Evolutionary conservation across 2,329 filamentous ascomycete genomes (phyloP), one percentile per base, ranked within the genome.

Genomic region (Beauveria varroae): DNA sequence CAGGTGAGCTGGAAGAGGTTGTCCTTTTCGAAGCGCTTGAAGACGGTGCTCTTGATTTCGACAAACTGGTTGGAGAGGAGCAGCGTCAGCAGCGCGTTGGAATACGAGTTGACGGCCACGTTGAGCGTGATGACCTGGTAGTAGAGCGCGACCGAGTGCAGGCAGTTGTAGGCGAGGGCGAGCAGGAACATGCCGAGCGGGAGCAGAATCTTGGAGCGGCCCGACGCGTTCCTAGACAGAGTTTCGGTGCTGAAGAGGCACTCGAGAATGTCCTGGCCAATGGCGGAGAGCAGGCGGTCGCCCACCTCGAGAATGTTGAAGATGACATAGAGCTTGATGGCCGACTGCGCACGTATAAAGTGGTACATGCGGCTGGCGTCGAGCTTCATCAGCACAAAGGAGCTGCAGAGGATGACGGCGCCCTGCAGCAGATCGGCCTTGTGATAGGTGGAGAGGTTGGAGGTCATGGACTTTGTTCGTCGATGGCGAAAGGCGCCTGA

Each of bases 341-440:
- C 93, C 1, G 93, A 93, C 73, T 99, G 95, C 0, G 92, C 95
- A 52, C 93, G 88, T 68, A 99, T 96, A 68, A 93, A 93, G 73
- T 99, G 95, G 70, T 99, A 99, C 91, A 98, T 97, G 57, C 93
- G 86, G 71, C 93, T 97, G 6, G 95, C 95, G 72, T 99, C 96
- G 51, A 99, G 88, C 26, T 85, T 87, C 86, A 96, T 93, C 56
- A 99, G 79, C 16, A 93, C 86, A 57, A 89, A 79, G 67, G 91
- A 96, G 70, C 91, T 97, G 68, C 85, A 86, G 54, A 97, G 83
- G 64, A 99, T 93, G 62, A 99, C 83, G 22, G 91, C 79, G 0
- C 95, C 95, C 73, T 96, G 96, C 3, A 99, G 80, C 14, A 99
- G 84, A 74, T 99, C 95, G 10, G 95, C 95, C 74, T 99, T 99